Evolutionary conservation across 2,329 filamentous ascomycete genomes (phyloP).

Genomic region (Sordariomycetes sp.): DNA sequence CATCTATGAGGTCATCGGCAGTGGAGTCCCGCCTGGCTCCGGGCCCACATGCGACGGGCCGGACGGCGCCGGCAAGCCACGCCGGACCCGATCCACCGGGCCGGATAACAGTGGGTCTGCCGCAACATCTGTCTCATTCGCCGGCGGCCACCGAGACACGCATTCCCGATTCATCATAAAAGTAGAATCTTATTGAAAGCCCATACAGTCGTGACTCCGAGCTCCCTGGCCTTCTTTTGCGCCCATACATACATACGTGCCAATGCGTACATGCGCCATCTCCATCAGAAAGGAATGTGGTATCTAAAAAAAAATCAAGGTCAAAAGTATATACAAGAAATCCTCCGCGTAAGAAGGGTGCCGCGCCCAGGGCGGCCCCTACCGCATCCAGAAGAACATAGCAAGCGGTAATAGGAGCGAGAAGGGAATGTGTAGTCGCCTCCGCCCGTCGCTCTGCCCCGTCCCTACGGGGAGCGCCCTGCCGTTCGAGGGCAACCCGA

Average conservation of each 20-base stretch:
- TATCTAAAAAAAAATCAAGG: not conserved
- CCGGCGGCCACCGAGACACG: not conserved
- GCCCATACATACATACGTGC: not conserved
- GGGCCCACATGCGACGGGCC: not conserved
- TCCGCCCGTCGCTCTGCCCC: not conserved
- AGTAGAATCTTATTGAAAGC: not conserved
- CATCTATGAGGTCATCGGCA: no score
- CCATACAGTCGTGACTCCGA: not conserved
- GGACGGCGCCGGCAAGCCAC: not conserved
- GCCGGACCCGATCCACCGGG: not conserved
- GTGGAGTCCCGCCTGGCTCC: not conserved
- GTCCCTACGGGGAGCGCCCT: not conserved
- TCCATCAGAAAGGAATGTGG: not conserved
- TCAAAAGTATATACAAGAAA: slow-evolving; percentile 2
- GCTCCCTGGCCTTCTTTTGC: not conserved
- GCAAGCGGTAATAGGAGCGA: not conserved
- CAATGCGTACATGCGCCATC: not conserved
- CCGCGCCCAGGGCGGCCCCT: not conserved
- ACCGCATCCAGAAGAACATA: not conserved
- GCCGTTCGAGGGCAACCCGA: not conserved
- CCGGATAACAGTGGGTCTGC: not conserved
- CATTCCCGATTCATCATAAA: not conserved
- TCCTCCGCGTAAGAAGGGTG: not conserved
- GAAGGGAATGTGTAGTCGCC: not conserved
- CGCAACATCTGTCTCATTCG: not conserved